Conservation (phyloP, 1,139 yeast genomes). For the Saccharomyces hybrid region DNA sequence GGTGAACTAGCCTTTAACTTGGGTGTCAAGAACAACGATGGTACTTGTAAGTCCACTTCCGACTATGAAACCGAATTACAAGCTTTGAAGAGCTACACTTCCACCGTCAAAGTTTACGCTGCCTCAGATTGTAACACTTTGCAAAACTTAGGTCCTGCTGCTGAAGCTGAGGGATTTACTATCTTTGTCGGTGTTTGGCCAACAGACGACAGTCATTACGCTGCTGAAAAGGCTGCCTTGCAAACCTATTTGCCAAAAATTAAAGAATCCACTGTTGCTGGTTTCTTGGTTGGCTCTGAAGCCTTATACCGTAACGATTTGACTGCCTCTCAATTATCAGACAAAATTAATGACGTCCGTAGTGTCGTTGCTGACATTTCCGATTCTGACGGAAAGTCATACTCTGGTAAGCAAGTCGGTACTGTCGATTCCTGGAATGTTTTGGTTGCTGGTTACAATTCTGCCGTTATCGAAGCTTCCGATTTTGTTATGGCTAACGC, state of each 20-base stretch:
- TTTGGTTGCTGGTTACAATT: conserved; percentile 66
- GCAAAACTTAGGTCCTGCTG: conserved; percentile 77
- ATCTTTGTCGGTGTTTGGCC: conserved; percentile 88
- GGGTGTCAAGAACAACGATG: conserved; percentile 64
- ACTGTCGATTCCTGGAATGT: conserved; percentile 95
- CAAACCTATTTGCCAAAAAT: conserved; percentile 59
- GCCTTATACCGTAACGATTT: conserved; percentile 81
- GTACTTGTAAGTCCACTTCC: conserved; percentile 60
- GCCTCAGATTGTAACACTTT: conserved; percentile 84
- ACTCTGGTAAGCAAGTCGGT: conserved; percentile 69
- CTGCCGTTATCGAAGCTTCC: conserved; percentile 66
- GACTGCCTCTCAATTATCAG: conserved; percentile 61
- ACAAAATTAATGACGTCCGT: conserved; percentile 53
- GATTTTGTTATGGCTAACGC: conserved; percentile 89
- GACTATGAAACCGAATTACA: conserved; percentile 63
- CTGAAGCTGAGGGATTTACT: conserved; percentile 65
- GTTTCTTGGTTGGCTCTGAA: conserved; percentile 84
- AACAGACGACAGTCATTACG: conserved; percentile 65
- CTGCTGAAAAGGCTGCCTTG: conserved; percentile 64
- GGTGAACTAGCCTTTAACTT: conserved; percentile 60
- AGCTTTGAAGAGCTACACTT: conserved; percentile 47
- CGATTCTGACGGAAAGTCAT: conserved; percentile 78
- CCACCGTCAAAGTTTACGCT: conserved; percentile 71
- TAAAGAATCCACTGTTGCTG: conserved; percentile 59
- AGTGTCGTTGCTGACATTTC: conserved; percentile 47